phyloP scores from a whole-genome alignment of 1,284 basidiomycete species.

The Dichomitus squalens region DNA sequence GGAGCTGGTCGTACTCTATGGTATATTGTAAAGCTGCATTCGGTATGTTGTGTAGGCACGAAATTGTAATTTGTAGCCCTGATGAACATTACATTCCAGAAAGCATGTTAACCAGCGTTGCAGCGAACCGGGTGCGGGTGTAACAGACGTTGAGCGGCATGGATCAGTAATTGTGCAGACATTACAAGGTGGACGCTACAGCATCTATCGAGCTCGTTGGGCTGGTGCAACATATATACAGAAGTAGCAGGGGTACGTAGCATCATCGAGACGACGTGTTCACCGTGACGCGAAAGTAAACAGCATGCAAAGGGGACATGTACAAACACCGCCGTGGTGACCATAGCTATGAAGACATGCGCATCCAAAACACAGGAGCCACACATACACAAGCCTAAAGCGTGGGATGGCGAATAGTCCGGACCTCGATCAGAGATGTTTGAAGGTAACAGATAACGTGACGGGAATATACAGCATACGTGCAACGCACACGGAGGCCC shows the following conservation, averaged over 20 bases:
- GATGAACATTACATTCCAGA: not conserved
- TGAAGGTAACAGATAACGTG: not conserved
- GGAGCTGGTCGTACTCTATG: slow-evolving; percentile 66
- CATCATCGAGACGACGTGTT: not conserved
- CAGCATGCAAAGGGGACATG: not conserved
- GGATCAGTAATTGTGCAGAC: not conserved
- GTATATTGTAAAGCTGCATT: slow-evolving; percentile 37
- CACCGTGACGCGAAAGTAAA: not conserved
- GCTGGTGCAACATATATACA: not conserved
- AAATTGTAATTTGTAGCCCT: not conserved
- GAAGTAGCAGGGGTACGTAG: not conserved
- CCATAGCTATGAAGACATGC: not conserved
- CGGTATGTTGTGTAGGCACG: not conserved
- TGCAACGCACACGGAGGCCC: not conserved
- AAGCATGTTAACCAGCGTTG: not conserved
- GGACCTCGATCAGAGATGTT: not conserved
- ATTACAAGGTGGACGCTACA: not conserved
- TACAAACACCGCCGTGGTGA: not conserved
- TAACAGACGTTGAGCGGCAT: not conserved
- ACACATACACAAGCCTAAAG: not conserved
- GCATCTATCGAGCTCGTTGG: not conserved
- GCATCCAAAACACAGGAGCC: not conserved
- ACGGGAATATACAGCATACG: not conserved
- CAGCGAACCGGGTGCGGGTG: not conserved
- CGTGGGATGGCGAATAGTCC: not conserved